Conservation (phyloP, 1,284 basidiomycete species). For the Moniliella sp. region DNA sequence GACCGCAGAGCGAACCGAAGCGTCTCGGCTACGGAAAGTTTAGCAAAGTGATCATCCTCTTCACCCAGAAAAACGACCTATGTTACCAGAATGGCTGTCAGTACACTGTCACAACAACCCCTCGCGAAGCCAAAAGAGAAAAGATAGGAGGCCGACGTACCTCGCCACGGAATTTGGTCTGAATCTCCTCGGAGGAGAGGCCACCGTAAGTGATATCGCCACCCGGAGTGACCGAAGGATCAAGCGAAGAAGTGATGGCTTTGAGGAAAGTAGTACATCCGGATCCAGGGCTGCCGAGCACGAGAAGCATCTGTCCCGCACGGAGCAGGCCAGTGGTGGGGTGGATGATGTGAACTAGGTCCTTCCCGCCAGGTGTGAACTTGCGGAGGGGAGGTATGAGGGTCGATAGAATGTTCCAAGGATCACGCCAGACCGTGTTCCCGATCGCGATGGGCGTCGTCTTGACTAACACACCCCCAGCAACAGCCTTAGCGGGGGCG, state of each 20-base stretch:
- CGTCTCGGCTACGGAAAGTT: constrained; percentile 18
- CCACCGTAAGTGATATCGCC: constrained; percentile 20
- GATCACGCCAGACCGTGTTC: constrained; percentile 16
- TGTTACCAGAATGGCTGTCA: background rate
- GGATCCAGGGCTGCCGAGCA: constrained; percentile 18
- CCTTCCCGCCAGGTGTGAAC: constrained; percentile 3
- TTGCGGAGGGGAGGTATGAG: constrained; percentile 8
- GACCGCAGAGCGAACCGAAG: constrained; percentile 11
- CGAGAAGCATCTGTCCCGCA: constrained; percentile 22
- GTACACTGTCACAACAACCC: too few relatives aligned
- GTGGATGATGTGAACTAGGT: constrained; percentile 5
- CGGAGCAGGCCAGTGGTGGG: constrained; percentile 11
- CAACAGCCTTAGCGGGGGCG: constrained; percentile 9
- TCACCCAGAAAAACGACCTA: constrained; percentile 6
- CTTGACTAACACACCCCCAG: constrained; percentile 18
- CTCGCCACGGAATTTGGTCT: constrained; percentile 13
- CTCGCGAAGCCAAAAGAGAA: background rate
- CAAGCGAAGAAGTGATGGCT: constrained; percentile 10
- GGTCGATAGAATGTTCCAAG: constrained; percentile 11
- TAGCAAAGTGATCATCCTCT: constrained; percentile 21
- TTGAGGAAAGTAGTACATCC: constrained; percentile 16
- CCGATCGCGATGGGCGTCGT: constrained; percentile 14
- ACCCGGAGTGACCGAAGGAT: background rate
- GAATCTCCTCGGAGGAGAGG: constrained; percentile 8
- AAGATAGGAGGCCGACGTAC: constrained; percentile 4